Evolutionary conservation across 768 basidiomycete species (phyloP).

Genomic region (Tubosaeta brunneosetosa): DNA sequence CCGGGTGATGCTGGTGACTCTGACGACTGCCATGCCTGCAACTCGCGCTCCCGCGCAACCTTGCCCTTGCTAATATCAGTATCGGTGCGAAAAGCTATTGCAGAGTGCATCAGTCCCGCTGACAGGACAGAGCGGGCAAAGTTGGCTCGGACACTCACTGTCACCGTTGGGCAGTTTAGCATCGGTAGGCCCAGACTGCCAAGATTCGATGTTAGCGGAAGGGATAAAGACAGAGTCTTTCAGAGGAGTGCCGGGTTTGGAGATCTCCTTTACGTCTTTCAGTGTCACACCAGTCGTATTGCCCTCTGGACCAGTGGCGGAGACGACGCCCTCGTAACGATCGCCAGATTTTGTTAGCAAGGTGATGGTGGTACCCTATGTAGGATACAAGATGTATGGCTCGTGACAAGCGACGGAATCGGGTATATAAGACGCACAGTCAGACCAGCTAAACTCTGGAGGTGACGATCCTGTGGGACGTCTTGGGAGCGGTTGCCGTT

Average conservation of each 20-base stretch:
- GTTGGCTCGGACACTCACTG: conserved; percentile 42
- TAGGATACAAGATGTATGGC: conserved; percentile 15
- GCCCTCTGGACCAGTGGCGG: conserved; percentile 56
- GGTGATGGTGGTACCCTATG: conserved; percentile 76
- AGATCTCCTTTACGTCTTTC: conserved; percentile 73
- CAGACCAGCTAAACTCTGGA: conserved; percentile 63
- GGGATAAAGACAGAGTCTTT: conserved; percentile 69
- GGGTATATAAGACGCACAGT: conserved; percentile 48
- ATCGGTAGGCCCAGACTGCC: conserved; percentile 72
- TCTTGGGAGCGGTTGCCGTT: conserved; percentile 48
- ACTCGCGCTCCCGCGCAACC: conserved; percentile 61
- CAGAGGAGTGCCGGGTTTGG: conserved; percentile 59
- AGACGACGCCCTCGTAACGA: conserved; percentile 72
- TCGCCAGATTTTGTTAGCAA: conserved; percentile 63
- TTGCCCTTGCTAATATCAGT: conserved; percentile 46
- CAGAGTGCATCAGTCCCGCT: too few relatives aligned
- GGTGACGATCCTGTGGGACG: conserved; percentile 50
- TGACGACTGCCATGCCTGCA: conserved; percentile 69
- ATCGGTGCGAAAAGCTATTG: too few relatives aligned
- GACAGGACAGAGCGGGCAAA: background rate
- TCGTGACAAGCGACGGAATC: conserved; percentile 9
- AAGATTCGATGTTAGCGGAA: conserved; percentile 66
- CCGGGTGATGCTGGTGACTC: conserved; percentile 31
- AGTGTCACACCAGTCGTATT: conserved; percentile 70
- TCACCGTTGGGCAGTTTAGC: conserved; percentile 65